Evolutionary conservation across 495 filamentous ascomycete genomes (phyloP).

Genomic region (Cryomyces antarcticus): DNA sequence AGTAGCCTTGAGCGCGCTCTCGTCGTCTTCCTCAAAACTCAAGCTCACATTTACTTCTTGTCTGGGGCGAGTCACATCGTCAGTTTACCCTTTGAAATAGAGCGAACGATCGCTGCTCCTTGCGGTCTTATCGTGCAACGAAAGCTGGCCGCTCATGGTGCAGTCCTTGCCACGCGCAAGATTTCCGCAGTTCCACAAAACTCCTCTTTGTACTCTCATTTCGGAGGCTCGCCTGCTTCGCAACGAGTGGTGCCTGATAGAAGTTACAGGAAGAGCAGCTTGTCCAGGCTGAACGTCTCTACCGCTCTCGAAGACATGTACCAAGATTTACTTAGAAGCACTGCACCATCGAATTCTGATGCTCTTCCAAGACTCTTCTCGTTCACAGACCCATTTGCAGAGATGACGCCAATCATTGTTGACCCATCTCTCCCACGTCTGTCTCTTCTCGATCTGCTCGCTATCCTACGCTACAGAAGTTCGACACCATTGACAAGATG

Average conservation of each 20-base stretch:
- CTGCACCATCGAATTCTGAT: conserved; percentile 6
- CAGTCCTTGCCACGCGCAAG: conserved; percentile 14
- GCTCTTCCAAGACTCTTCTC: conserved; percentile 65
- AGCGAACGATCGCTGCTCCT: conserved; percentile 64
- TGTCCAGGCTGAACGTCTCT: too few relatives aligned
- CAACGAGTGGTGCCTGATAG: too few relatives aligned
- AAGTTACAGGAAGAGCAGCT: too few relatives aligned
- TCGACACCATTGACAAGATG: conserved; percentile 31
- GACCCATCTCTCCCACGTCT: conserved; percentile 6
- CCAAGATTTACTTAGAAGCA: too few relatives aligned
- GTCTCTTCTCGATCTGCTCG: neutral
- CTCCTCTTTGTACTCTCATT: conserved; percentile 53
- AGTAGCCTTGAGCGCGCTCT: conserved; percentile 36
- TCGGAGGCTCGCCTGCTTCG: conserved; percentile 1
- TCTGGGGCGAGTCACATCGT: conserved; percentile 73
- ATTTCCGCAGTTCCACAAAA: conserved; percentile 41
- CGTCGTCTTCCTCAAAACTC: conserved; percentile 79
- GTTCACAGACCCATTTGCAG: conserved; percentile 68
- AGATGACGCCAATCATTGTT: conserved; percentile 67
- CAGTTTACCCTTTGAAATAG: conserved; percentile 85
- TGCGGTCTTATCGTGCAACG: conserved; percentile 69
- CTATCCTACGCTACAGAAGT: too few relatives aligned
- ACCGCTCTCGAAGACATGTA: too few relatives aligned
- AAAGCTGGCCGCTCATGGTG: conserved; percentile 27
- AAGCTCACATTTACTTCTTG: conserved; percentile 87